Evolutionary conservation across 495 filamentous ascomycete species (phyloP), one percentile per base, ranked within the genome.

Genomic region (Aspergillus sclerotioniger): DNA sequence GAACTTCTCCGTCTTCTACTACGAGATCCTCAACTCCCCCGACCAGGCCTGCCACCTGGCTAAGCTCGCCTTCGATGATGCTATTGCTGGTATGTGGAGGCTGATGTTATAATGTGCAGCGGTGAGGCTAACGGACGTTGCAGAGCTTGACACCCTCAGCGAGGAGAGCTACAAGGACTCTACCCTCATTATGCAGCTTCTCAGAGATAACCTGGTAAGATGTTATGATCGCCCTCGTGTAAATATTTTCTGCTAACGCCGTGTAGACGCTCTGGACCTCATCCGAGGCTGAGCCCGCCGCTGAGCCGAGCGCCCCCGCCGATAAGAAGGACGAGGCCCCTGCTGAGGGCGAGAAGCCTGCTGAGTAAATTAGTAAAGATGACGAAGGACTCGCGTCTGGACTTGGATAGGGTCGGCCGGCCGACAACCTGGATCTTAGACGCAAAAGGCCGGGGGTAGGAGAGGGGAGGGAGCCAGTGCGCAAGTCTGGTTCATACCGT

Each of bases 81-180:
- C 94, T 62, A 98, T 98, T 82, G 94, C 94, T 64, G 90, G 90
- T 92, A 80, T 74, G 84, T 46, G 12, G 9, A 15, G 2, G 45
- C 7, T 3, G 25, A 32, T 5, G 16, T 21, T 8, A 39, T 8
- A 7, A 29, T 25, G 12, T 46, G 43, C 20, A 17, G 35, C n/a
- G 17, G n/a, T n/a, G n/a, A 2, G 7, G 31, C 62, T 75, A 67
- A 79, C 48, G 16, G 29, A 48, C 29, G 29, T 44, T 51, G 31
- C 77, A 96, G 93, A 98, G 82, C 90, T 98, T 57, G 94, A 98
- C 74, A 98, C 94, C 68, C 81, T 98, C 56, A 96, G 90, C 76
- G 94, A 98, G 84, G 94, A 98, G 84, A 96, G 91, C 86, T 98
- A 98, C 89, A 98, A 98, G 86, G 94, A 98, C 81, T 97, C 93